Evolutionary conservation across 345 rosid genomes (phyloP), one percentile per base, ranked within the genome.

Genomic region (Firmiana major): DNA sequence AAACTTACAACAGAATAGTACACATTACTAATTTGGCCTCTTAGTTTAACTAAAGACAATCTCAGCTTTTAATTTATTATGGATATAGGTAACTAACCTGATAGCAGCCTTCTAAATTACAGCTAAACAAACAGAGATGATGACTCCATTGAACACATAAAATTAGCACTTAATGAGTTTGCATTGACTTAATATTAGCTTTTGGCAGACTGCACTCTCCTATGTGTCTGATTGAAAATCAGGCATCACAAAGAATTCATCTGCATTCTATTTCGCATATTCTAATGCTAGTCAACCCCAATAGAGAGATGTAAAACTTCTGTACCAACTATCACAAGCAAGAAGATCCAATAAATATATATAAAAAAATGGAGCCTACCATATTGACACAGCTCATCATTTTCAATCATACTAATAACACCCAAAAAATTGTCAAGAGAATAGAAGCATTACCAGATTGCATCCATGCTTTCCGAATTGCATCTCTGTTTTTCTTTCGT

Each of bases 401-500:
- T 31, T 74, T 74, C 49, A 58, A 16, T 57, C 67, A 13, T 21
- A 24, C 7, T 59, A 22, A 57, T 40, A 57, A 55, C n/a, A 34
- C 65, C 26, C 55, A 79, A 3, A 57, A 24, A 34, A 71, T 16
- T 17, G n/a, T 26, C 15, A 54, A 24, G 3, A 6, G 17, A n/a
- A 66, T 66, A 19, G 24, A 70, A 62, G 38, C 36, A 54, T 68
- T 81, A 83, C 92, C 90, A 31, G 34, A 31, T 31, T 31, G 34
- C 34, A 31, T 31, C 34, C 34, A 31, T 31, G 34, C 34, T 31
- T 31, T 31, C 34, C 34, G 34, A 31, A 31, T 31, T 31, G 34
- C 34, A 31, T 31, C 34, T 31, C 34, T 31, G 3, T 31, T 31
- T 31, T 31, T 31, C 34, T 31, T 31, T 31, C 34, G 34, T 31